Percentiles rank a stretch among this genome's conserved stretches.
These are phyloP conservation scores for Echria macrotheca DNA, from an alignment of 495 filamentous ascomycete genomes.

Conservation along the genomic window DNA sequence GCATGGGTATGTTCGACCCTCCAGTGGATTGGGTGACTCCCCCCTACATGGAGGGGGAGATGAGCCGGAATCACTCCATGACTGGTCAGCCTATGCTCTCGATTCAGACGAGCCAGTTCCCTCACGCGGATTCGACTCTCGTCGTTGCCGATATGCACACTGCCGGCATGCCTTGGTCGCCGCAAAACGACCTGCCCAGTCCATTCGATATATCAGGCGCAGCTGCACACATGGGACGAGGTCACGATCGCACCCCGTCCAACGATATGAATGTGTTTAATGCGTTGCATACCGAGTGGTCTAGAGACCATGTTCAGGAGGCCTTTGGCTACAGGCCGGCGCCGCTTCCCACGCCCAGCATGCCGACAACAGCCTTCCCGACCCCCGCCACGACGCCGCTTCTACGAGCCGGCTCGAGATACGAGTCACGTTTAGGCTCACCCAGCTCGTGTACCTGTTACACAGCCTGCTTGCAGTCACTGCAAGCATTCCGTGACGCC, in stretches of 20 bases:
- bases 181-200: slow-evolving; percentile 30
- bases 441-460: slow-evolving; percentile 40
- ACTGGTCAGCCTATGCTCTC: slow-evolving; percentile 29
- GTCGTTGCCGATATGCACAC: slow-evolving; percentile 31
- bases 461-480: slow-evolving; percentile 39
- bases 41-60: slow-evolving; percentile 29
- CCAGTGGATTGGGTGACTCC: too few species aligned
- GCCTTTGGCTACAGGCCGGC: slow-evolving; percentile 23
- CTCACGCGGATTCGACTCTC: slow-evolving; percentile 25
- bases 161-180: slow-evolving; percentile 32
- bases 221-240: slow-evolving; percentile 14
- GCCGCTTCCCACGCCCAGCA: slow-evolving; percentile 29
- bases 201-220: slow-evolving; percentile 27
- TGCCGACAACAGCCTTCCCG: slow-evolving; percentile 32
- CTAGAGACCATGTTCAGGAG: too few species aligned
- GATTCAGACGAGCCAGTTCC: slow-evolving; percentile 21
- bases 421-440: slow-evolving; percentile 24
- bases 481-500: slow-evolving; percentile 42
- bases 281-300: too few species aligned
- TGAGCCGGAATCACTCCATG: slow-evolving; percentile 34
- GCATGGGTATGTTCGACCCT: slow-evolving; percentile 23
- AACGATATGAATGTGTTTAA: too few species aligned
- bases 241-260: slow-evolving; percentile 32
- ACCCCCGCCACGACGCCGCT: slow-evolving; percentile 34
- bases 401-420: slow-evolving; percentile 23